Conservation (phyloP, 345 rosid genomes). For the Salix arbutifolia region DNA sequence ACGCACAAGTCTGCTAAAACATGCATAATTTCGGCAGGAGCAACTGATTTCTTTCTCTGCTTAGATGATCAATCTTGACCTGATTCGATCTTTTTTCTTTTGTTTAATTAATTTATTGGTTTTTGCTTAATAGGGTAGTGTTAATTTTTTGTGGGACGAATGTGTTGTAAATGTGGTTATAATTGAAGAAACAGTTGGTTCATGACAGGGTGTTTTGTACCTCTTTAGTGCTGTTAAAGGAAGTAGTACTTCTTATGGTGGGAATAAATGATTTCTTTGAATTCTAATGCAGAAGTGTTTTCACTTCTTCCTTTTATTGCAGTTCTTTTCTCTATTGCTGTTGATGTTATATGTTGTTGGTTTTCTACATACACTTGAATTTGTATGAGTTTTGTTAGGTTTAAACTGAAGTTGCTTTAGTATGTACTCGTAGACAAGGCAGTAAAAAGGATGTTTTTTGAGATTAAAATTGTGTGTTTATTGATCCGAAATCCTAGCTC, state of each 20-base stretch:
- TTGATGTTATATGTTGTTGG: not conserved
- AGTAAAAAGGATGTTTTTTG: not conserved
- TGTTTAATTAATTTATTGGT: not conserved
- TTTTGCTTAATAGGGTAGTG: not conserved
- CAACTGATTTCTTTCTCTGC: slow-evolving; percentile 8
- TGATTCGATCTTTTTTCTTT: not conserved
- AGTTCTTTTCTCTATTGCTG: not conserved
- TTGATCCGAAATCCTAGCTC: not conserved
- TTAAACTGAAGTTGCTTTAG: not conserved
- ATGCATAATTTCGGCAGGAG: not conserved
- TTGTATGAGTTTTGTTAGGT: not conserved
- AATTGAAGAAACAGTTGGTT: not conserved
- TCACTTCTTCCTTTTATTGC: not conserved
- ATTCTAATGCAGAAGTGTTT: not conserved
- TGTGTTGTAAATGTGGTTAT: not conserved
- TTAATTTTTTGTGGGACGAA: not conserved
- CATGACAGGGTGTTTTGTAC: not conserved
- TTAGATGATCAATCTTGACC: not conserved
- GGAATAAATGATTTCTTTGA: not conserved
- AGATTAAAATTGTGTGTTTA: not conserved
- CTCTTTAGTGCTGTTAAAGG: not conserved
- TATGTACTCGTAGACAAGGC: not conserved
- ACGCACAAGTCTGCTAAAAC: not conserved
- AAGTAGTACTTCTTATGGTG: not conserved
- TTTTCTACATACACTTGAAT: not conserved